These are phyloP conservation scores for Colletotrichum filicis DNA, from an alignment of 2,329 filamentous ascomycete genomes.

Conservation along the genomic window DNA sequence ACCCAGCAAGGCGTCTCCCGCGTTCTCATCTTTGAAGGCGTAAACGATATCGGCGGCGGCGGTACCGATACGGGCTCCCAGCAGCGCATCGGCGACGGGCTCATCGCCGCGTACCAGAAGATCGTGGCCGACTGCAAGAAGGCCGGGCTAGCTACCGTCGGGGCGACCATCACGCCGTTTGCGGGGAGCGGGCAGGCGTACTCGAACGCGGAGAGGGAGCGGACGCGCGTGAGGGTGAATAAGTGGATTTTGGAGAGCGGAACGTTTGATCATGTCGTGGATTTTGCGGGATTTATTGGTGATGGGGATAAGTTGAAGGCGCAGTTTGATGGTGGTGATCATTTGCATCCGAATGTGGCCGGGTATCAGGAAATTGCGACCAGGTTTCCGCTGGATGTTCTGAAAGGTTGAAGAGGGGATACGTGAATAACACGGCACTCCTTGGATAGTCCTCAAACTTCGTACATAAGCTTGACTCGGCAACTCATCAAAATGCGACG, in stretches of 20 bases:
- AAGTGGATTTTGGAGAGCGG: constrained; percentile 67
- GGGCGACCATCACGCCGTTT: constrained; percentile 75
- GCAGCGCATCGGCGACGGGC: constrained; percentile 55
- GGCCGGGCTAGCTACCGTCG: constrained; percentile 67
- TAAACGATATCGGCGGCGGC: constrained; percentile 73
- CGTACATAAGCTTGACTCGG: not conserved
- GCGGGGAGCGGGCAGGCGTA: constrained; percentile 63
- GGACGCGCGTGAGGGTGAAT: constrained; percentile 68
- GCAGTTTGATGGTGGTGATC: constrained; percentile 70
- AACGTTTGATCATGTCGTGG: constrained; percentile 68
- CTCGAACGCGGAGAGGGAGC: constrained; percentile 63
- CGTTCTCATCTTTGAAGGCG: constrained; percentile 74
- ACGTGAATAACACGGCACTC: not conserved
- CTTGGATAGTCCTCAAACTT: rapidly evolving
- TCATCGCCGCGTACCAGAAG: constrained; percentile 69
- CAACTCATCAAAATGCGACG: not conserved
- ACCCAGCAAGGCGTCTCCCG: constrained; percentile 67
- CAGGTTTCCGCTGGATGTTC: constrained; percentile 66
- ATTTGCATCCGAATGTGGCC: constrained; percentile 69
- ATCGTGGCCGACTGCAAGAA: constrained; percentile 66
- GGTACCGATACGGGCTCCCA: constrained; percentile 58
- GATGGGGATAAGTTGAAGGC: constrained; percentile 60
- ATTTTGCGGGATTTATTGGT: constrained; percentile 69
- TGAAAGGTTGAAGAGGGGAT: constrained; percentile 43
- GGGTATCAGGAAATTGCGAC: constrained; percentile 71